phyloP scores from a whole-genome alignment of 2,329 filamentous ascomycete species.

The Incumbomyces delicatus region DNA sequence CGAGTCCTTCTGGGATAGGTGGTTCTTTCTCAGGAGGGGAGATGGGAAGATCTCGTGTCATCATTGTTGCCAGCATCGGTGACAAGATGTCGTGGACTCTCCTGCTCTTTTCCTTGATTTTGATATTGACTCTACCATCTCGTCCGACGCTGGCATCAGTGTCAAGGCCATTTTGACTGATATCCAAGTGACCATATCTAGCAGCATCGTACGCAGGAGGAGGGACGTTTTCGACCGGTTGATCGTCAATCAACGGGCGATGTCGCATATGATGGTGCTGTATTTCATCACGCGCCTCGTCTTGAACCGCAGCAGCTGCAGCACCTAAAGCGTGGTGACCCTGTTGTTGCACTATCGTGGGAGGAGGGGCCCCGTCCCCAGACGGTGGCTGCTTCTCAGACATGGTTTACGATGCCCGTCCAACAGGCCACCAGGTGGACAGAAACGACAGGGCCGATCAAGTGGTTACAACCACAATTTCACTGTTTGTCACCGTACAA shows the following conservation, averaged over 20 bases:
- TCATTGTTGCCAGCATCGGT: slow-evolving; percentile 39
- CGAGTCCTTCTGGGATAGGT: slow-evolving; percentile 61
- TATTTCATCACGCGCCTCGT: not conserved
- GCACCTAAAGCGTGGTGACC: slow-evolving; percentile 3
- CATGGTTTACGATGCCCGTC: not conserved
- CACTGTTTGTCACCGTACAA: no score
- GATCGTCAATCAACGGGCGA: not conserved
- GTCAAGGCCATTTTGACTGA: slow-evolving; percentile 54
- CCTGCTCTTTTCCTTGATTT: slow-evolving; percentile 61
- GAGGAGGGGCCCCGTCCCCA: not conserved
- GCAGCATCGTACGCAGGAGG: slow-evolving; percentile 20
- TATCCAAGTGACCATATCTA: slow-evolving; percentile 51
- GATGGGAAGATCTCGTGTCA: slow-evolving; percentile 25
- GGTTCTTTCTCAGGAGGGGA: slow-evolving; percentile 46
- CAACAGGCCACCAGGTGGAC: not conserved
- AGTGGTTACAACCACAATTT: no score
- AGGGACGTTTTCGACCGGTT: slow-evolving; percentile 18
- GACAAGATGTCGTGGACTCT: slow-evolving; percentile 58
- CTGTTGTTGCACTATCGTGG: not conserved
- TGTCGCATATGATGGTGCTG: not conserved
- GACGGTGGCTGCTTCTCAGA: slow-evolving; percentile 3
- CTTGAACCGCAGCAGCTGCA: slow-evolving; percentile 1
- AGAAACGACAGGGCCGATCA: no score
- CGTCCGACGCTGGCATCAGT: slow-evolving; percentile 56
- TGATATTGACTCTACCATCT: slow-evolving; percentile 71